Base-by-base conservation (phyloP, 495 filamentous ascomycete genomes). In the Lophiotrema nucula region DNA sequence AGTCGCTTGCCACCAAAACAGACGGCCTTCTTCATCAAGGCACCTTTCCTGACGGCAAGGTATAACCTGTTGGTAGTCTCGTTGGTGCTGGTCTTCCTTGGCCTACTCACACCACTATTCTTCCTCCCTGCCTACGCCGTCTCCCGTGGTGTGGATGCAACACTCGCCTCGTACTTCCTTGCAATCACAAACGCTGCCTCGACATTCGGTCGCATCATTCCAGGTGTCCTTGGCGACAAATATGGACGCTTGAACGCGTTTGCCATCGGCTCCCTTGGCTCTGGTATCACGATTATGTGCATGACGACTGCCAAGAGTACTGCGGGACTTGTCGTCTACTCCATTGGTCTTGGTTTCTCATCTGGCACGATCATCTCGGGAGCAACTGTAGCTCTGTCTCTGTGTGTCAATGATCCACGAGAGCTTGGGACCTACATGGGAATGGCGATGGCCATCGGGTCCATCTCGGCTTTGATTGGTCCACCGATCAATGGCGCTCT, bases 71-170 rank as follows among this genome's bases (percentile, higher is more conserved):
- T 65, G 3, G 70, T 78, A 2, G 35, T 60, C 10, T 66, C 70
- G 0, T n/a, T 70, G 11, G 79, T 79, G 49, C 74, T 79, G 52
- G 52, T 72, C 22, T 68, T 77, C 23, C 55, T 83, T 28, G 83
- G 83, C 39, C 69, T 83, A 43, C 82, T 79, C 47, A 73, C 72
- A 1, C 84, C 83, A 0, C 63, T 82, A 16, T 84, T 82, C 69
- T 87, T 78, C 64, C 62, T 86, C 3, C 73, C 79, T 0, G 67
- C 75, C 0, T 85, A 83, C 58, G 81, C 77, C 3, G 62, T 79
- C 4, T 56, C 52, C 0, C 58, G 70, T 4, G 79, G 81, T n/a
- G 74, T 84, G 67, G 65, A 73, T 3, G 28, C 66, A 4, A 71
- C 72, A 4, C 66, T 85, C 0, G 74, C 47, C 16, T 63, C 47